Evolutionary conservation across 148 eudicot genomes (phyloP), one percentile per base, ranked within the genome.

Genomic region (Linanthus parryae): DNA sequence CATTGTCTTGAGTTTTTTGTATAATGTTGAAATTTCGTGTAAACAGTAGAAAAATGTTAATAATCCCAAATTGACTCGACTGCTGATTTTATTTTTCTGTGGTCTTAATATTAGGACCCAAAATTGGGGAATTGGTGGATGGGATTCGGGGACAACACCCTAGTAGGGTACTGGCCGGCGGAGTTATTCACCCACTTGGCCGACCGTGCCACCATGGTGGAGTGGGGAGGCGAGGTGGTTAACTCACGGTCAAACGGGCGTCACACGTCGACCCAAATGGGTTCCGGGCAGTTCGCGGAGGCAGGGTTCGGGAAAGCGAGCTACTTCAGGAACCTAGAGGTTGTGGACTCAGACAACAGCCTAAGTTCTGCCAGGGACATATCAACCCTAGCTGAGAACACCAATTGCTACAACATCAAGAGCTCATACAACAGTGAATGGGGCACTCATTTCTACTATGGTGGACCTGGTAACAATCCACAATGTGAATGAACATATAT

Each of bases 171-270:
- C 21, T 87, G 98, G 98, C 98, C 98, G 8, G 71, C 90, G 10
- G 94, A 84, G 66, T 63, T 92, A 2, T 92, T 92, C 74, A 84
- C 91, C 0, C 96, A 92, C 69, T 53, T 92, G 37, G 77, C 87
- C 0, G 84, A 83, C 19, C 78, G 82, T 19, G 99, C 99, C 48
- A 94, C 99, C 9, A 88, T 84, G 99, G 99, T 94, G 4, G 99
- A 94, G 66, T 94, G 96, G 96, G 99, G 99, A 0, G 99, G 99
- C 1, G 99, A 94, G 63, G 71, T 94, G 25, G 99, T 94, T 11
- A 88, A 94, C 67, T 75, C 91, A 3, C 49, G 79, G 46, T 42
- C 88, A 61, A 76, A 72, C 18, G 86, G 79, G 34, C 45, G 49
- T 34, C 99, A 94, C 71, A 94, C 99, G 0, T 53, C 80, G 0